phyloP scores from a whole-genome alignment of 2,329 filamentous ascomycete species.

The Colletotrichum melonis region DNA sequence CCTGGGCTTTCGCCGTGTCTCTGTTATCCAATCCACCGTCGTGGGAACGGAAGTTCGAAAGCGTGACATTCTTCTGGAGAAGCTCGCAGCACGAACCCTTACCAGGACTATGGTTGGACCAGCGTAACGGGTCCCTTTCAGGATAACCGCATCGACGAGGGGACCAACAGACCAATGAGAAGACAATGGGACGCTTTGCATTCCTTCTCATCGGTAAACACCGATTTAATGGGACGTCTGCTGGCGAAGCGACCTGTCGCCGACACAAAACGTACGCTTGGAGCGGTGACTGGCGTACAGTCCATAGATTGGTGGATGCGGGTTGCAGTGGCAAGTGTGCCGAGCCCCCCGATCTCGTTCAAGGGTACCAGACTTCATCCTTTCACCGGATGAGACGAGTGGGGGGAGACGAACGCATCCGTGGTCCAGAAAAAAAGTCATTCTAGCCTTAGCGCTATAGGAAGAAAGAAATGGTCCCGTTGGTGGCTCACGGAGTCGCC shows the following conservation, averaged over 20 bases:
- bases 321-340: conserved; percentile 31
- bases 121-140: neutral
- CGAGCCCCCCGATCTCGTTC: conserved; percentile 27
- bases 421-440: conserved; percentile 29
- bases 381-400: conserved; percentile 23
- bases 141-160: neutral
- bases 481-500: conserved; percentile 8
- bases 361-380: conserved; percentile 18
- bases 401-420: conserved; percentile 29
- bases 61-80: conserved; percentile 15
- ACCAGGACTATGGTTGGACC: conserved; percentile 1
- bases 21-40: conserved; percentile 1
- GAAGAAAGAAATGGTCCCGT: conserved; percentile 13
- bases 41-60: conserved; percentile 8
- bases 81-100: neutral
- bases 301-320: conserved; percentile 4
- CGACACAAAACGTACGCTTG: conserved; percentile 19
- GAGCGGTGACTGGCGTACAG: conserved; percentile 27
- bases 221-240: conserved; percentile 24
- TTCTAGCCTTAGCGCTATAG: conserved; percentile 16
- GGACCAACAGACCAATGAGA: conserved; percentile 1
- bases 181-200: neutral
- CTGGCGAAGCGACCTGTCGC: conserved; percentile 12
- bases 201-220: conserved; percentile 14
- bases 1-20: conserved; percentile 1